Conservation (phyloP, 2,329 filamentous ascomycete species). For the Sporothrix variecibatus region DNA sequence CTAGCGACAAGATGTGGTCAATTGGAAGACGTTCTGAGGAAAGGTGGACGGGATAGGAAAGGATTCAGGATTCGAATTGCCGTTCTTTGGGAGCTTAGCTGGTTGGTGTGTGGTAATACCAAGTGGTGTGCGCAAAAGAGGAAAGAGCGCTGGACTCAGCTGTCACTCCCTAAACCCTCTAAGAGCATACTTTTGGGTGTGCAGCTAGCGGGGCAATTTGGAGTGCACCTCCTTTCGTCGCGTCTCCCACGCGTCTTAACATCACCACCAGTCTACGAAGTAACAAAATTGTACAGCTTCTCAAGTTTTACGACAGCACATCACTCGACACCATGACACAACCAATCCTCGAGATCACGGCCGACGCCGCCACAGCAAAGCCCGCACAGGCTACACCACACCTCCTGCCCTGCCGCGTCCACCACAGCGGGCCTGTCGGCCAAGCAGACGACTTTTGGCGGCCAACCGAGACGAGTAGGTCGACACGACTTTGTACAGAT, state of each 20-base stretch:
- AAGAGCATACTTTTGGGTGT: background rate
- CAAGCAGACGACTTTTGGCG: conserved; percentile 69
- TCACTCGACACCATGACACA: conserved; percentile 41
- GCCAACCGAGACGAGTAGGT: conserved; percentile 44
- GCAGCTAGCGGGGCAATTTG: conserved; percentile 16
- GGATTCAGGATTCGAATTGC: background rate
- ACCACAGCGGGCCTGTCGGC: conserved; percentile 73
- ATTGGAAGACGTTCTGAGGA: background rate
- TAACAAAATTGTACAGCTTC: background rate
- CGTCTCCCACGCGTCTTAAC: conserved; percentile 11
- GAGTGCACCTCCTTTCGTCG: background rate
- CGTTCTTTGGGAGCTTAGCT: background rate
- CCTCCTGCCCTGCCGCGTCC: conserved; percentile 76
- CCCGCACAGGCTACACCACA: conserved; percentile 58
- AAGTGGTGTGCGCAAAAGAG: too few species aligned
- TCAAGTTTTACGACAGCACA: background rate
- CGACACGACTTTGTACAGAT: background rate
- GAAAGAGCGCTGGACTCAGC: background rate
- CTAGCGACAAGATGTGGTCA: background rate
- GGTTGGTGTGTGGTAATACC: background rate
- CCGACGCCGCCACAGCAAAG: conserved; percentile 30
- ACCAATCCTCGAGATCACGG: conserved; percentile 46
- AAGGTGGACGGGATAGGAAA: background rate
- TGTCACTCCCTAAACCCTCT: background rate
- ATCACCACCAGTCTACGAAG: background rate